These are phyloP conservation scores for Candolleomyces efflorescens DNA, from an alignment of 768 basidiomycete genomes.

Conservation along the genomic window DNA sequence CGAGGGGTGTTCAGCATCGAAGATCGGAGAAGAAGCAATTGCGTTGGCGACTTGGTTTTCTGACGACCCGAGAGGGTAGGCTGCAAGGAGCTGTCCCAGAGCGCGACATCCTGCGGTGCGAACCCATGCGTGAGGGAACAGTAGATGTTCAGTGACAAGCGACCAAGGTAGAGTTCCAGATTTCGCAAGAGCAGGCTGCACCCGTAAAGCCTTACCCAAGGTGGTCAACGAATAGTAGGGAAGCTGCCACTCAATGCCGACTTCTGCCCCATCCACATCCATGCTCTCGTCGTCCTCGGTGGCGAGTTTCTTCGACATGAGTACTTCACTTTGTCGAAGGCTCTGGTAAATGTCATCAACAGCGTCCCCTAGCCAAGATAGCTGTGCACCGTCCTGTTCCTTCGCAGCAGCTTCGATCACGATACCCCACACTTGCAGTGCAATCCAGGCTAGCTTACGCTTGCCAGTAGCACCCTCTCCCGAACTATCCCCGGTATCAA, in stretches of 20 bases:
- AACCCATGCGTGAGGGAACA: slow-evolving; percentile 95
- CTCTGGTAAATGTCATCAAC: slow-evolving; percentile 52
- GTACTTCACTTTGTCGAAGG: slow-evolving; percentile 37
- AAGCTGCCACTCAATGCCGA: slow-evolving; percentile 65
- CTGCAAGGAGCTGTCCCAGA: slow-evolving; percentile 64
- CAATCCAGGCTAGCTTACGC: slow-evolving; percentile 54
- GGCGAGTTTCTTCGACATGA: slow-evolving; percentile 26
- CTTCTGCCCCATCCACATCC: slow-evolving; percentile 37
- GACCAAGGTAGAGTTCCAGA: slow-evolving; percentile 49
- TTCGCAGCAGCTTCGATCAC: slow-evolving; percentile 63
- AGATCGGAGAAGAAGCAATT: slow-evolving; percentile 24
- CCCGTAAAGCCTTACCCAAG: slow-evolving; percentile 56
- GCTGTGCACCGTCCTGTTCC: slow-evolving; percentile 40
- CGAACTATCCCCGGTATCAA: slow-evolving; percentile 37
- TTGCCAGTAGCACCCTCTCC: not conserved
- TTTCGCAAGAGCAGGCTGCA: slow-evolving; percentile 45
- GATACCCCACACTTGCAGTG: slow-evolving; percentile 80
- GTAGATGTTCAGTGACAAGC: slow-evolving; percentile 57
- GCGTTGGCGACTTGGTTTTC: not conserved
- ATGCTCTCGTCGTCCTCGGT: slow-evolving; percentile 43
- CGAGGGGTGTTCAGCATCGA: slow-evolving; percentile 38
- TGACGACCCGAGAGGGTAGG: slow-evolving; percentile 31
- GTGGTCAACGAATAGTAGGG: slow-evolving; percentile 77
- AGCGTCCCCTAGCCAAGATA: slow-evolving; percentile 55
- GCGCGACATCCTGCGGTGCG: slow-evolving; percentile 76